These are phyloP conservation scores for Hericium erinaceus DNA, from an alignment of 768 basidiomycete genomes.

Conservation along the genomic window DNA sequence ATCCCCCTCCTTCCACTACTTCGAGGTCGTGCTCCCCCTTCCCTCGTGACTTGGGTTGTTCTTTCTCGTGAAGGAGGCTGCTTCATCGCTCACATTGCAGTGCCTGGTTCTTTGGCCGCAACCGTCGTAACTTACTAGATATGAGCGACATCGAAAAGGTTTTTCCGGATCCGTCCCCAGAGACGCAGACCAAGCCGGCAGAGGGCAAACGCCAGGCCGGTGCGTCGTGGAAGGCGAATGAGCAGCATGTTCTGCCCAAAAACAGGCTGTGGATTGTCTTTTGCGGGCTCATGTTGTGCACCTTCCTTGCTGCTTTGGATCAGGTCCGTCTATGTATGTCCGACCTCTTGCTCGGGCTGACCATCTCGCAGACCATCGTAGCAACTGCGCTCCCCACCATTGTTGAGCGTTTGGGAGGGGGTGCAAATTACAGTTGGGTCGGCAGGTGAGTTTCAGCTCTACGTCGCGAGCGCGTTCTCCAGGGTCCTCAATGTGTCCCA, in stretches of 20 bases:
- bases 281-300: slow-evolving; percentile 32
- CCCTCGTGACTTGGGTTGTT: too few relatives aligned
- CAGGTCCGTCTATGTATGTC: slow-evolving; percentile 21
- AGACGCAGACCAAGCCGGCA: neutral
- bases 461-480: neutral
- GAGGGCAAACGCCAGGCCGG: slow-evolving; percentile 16
- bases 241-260: slow-evolving; percentile 33
- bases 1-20: too few relatives aligned
- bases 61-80: too few relatives aligned
- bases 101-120: too few relatives aligned
- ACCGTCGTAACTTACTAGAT: too few relatives aligned
- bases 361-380: slow-evolving; percentile 29
- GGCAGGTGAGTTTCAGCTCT: slow-evolving; percentile 26
- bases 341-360: neutral
- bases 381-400: slow-evolving; percentile 44
- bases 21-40: too few relatives aligned
- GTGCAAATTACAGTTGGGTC: slow-evolving; percentile 40
- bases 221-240: slow-evolving; percentile 28
- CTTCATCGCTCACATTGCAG: too few relatives aligned
- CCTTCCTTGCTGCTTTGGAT: slow-evolving; percentile 40
- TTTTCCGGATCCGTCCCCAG: too few relatives aligned
- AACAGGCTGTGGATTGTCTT: slow-evolving; percentile 35
- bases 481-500: slow-evolving; percentile 16
- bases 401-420: slow-evolving; percentile 33
- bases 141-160: too few relatives aligned